These are phyloP conservation scores for Blepharisma undulans DNA, from an alignment of 169 alveolate genomes.

Conservation along the genomic window DNA sequence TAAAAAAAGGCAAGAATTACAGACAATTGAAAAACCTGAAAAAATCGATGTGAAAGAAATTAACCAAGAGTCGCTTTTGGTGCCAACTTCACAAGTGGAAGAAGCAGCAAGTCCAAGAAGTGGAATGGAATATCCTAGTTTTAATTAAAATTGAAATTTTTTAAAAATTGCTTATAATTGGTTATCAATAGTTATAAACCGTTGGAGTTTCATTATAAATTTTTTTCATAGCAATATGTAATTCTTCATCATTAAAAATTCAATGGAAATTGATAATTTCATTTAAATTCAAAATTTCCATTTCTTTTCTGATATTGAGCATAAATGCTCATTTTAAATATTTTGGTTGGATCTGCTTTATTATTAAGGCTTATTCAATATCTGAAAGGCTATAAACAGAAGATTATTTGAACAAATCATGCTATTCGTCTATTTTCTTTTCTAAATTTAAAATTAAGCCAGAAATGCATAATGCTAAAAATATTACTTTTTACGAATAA, in stretches of 20 bases:
- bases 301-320: not conserved
- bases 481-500: not conserved
- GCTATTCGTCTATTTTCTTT: not conserved
- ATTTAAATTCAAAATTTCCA: not conserved
- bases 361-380: not conserved
- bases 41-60: not conserved
- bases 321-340: not conserved
- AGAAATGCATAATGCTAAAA: no score
- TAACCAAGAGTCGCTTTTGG: not conserved
- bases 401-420: no score
- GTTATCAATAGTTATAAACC: no score
- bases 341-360: no score
- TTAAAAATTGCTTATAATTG: not conserved
- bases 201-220: no score
- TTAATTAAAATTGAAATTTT: not conserved
- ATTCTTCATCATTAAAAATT: not conserved
- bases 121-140: not conserved
- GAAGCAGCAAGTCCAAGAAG: slow-evolving; percentile 24
- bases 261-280: not conserved
- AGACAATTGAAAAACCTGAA: not conserved
- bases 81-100: not conserved
- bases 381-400: not conserved
- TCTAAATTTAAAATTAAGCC: no score
- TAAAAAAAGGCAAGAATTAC: not conserved
- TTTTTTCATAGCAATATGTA: no score